Percentiles rank a stretch among this genome's conserved stretches.
Conservation (phyloP, 805 yeast species). For the Wickerhamiella dianesei region DNA sequence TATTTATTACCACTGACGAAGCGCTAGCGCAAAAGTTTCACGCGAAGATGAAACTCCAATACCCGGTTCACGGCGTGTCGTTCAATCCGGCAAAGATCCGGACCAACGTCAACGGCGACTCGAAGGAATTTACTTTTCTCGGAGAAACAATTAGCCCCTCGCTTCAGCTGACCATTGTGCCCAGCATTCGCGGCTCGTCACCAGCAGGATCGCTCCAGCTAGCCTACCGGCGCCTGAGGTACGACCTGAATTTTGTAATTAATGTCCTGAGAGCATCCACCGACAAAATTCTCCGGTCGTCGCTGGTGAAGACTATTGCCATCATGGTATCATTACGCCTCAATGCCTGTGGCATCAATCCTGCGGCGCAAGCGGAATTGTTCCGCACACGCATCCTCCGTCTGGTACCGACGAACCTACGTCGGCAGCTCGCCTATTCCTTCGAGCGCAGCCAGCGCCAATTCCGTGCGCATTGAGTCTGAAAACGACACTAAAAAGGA, state of each 20-base stretch:
- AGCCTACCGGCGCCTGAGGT: background rate
- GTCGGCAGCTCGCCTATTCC: background rate
- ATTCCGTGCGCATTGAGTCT: background rate
- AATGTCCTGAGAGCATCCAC: background rate
- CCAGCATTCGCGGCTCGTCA: background rate
- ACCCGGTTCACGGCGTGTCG: slow-evolving; percentile 31
- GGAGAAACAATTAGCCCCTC: background rate
- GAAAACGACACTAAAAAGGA: too few relatives aligned
- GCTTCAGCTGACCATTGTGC: background rate
- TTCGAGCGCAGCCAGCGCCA: background rate
- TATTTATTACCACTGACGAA: slow-evolving; percentile 43
- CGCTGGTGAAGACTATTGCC: background rate
- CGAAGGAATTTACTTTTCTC: background rate
- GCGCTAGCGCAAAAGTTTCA: slow-evolving; percentile 24
- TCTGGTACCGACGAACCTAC: background rate
- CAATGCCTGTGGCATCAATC: background rate
- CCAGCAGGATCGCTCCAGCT: background rate
- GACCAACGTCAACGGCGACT: slow-evolving; percentile 18
- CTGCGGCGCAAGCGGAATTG: background rate
- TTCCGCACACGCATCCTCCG: background rate
- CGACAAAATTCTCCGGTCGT: background rate
- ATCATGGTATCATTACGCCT: background rate
- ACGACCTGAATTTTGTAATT: background rate
- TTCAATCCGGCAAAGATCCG: slow-evolving; percentile 32
- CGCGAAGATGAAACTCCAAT: slow-evolving; percentile 26